Base-by-base conservation (phyloP, 192 early-diverging fungal genomes). In the Umbelopsis vinacea region DNA sequence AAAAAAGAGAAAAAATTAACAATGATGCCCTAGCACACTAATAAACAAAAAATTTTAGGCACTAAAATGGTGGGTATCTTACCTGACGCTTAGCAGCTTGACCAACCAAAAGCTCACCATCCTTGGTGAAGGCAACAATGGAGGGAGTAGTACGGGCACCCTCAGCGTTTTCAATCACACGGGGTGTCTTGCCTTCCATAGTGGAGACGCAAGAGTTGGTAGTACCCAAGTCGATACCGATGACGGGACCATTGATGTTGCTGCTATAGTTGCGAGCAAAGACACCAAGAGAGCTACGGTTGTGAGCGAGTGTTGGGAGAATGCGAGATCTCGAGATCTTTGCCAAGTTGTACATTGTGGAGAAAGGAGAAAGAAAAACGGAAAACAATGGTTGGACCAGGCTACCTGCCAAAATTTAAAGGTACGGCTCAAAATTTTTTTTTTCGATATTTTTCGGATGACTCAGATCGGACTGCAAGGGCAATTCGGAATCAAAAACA, bases 171-270 rank as follows among this genome's bases (percentile, higher is more conserved):
- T 98, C 97, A 79, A 99, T 95, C 19, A 99, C 97, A 63, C 95
- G 91, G 17, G 97, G 95, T 71, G 79, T 90, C 84, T 97, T 98
- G 77, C 97, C 98, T 85, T 99, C 98, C 96, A 97, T 99, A 24
- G 97, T 91, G 55, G 95, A 91, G 40, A 99, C 98, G 79, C 98
- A 99, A n/a, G 97, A 98, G 89, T 99, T 98, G 75, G 98, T 99
- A 33, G 98, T 99, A 53, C 98, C 98, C 71, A 99, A 86, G 89
- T 99, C 98, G 75, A 99, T 97, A 81, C 98, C 98, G 73, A 99
- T 96, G 45, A 98, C 96, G 50, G 78, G 84, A 14, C 85, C 84
- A 87, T 94, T 96, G 83, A 97, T 92, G 87, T 94, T 94, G 74
- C 95, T 81, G 71, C 80, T 81, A 85, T 97, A 95, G 69, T 91